phyloP scores from a whole-genome alignment of 2,329 filamentous ascomycete genomes.

The Leptographium lundbergii region DNA sequence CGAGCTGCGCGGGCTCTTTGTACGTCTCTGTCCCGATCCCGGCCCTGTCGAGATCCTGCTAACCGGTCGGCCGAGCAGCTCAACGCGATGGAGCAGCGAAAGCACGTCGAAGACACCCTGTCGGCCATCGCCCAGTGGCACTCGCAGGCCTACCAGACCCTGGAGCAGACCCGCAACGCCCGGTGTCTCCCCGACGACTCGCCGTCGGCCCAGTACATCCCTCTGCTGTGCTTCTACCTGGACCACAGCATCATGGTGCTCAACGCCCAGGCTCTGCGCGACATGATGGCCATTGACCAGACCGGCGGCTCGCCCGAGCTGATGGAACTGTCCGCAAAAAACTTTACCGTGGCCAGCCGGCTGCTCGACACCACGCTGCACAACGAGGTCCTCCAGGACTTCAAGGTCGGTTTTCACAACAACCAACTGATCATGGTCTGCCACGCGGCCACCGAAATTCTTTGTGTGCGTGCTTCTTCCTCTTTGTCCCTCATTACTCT shows the following conservation, averaged over 20 bases:
- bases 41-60: not conserved
- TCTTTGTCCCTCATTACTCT: not conserved
- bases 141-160: constrained; percentile 6
- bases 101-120: constrained; percentile 10
- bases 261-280: constrained; percentile 14
- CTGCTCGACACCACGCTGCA: constrained; percentile 11
- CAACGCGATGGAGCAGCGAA: constrained; percentile 10
- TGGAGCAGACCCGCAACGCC: constrained; percentile 10
- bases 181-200: constrained; percentile 7
- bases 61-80: not conserved
- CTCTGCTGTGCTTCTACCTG: constrained; percentile 14
- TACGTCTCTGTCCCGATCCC: not conserved
- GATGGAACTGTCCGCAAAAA: constrained; percentile 8
- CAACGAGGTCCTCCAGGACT: constrained; percentile 9
- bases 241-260: constrained; percentile 17
- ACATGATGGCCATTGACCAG: constrained; percentile 11
- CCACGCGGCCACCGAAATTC: constrained; percentile 15
- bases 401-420: constrained; percentile 15
- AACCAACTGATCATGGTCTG: constrained; percentile 17
- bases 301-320: constrained; percentile 10
- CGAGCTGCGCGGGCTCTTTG: constrained; percentile 13
- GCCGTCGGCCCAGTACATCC: constrained; percentile 5
- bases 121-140: constrained; percentile 13
- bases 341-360: constrained; percentile 10
- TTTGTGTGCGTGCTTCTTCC: constrained; percentile 1